Evolutionary conservation across 768 basidiomycete genomes (phyloP), one percentile per base, ranked within the genome.

Genomic region (Punctularia strigosozonata): DNA sequence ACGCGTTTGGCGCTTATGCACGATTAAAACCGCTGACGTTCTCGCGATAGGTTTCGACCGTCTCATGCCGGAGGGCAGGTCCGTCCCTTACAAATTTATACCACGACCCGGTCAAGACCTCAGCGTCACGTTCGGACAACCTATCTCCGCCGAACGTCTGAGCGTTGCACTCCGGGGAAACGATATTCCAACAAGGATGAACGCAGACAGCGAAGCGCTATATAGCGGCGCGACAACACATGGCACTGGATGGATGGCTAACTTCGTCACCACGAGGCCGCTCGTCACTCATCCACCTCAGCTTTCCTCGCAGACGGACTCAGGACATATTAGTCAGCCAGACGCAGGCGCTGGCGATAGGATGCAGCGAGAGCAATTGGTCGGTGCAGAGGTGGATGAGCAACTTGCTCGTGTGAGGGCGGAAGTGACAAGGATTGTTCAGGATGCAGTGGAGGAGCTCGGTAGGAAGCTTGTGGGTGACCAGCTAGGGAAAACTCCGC

Each of bases 41-140:
- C 4, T 6, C 6, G 17, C 22, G 31, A 17, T 46, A 80, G 79
- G 80, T 3, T 95, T 92, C 47, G 86, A 98, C 51, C 66, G 75
- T 45, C 63, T 95, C 14, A 92, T 98, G 90, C 86, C 88, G 31
- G 90, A 89, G 58, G 75, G 79, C 22, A 77, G 91, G 15, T 49
- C 64, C 2, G 80, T 74, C 49, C 90, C 89, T 3, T 72, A 68
- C 64, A 86, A 81, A 44, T 79, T 70, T 54, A 41, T 82, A 48
- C 77, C 92, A 28, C 66, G 74, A 43, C 54, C 68, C 23, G 67
- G 85, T 44, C 62, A 74, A 10, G 62, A 62, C 25, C 65, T 95
- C 25, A 75, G 75, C 47, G 69, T 97, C 38, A 79, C 84, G 0
- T 82, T 94, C 49, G 92, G 91, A 17, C 60, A 75, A 28, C 88